Percentiles rank a stretch among this genome's conserved stretches.
Conservation (phyloP, 2,329 filamentous ascomycete species). For the Colletotrichum tofieldiae region DNA sequence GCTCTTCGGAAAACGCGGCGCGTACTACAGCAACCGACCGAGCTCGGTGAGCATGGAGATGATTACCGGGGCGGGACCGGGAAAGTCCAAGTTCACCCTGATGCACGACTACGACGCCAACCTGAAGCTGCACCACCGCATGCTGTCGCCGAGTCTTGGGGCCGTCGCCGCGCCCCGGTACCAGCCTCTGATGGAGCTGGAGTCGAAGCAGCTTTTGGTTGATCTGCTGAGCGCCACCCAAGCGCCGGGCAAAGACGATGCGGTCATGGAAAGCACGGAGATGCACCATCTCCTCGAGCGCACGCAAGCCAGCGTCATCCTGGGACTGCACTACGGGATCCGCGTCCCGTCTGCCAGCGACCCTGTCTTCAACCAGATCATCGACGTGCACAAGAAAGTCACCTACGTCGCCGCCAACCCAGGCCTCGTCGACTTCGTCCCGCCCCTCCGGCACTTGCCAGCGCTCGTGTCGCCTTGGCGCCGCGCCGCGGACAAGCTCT, state of each 20-base stretch:
- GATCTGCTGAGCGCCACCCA: slow-evolving; percentile 54
- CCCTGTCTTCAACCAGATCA: slow-evolving; percentile 46
- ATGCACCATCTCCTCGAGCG: slow-evolving; percentile 54
- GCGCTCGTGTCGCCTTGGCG: slow-evolving; percentile 54
- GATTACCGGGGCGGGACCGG: slow-evolving; percentile 45
- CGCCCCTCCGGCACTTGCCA: slow-evolving; percentile 59
- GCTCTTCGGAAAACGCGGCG: slow-evolving; percentile 45
- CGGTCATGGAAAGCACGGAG: slow-evolving; percentile 41
- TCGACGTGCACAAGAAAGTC: slow-evolving; percentile 48
- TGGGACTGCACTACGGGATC: slow-evolving; percentile 55
- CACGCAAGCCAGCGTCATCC: slow-evolving; percentile 55
- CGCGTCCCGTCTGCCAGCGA: slow-evolving; percentile 50
- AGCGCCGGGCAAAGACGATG: neutral
- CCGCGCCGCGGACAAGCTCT: slow-evolving; percentile 49
- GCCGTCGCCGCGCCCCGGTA: slow-evolving; percentile 53
- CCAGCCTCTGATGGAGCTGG: slow-evolving; percentile 60
- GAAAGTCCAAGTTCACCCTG: slow-evolving; percentile 44
- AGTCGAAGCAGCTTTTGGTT: slow-evolving; percentile 60
- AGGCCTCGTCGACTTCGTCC: slow-evolving; percentile 60
- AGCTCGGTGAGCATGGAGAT: slow-evolving; percentile 47
- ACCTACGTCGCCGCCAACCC: slow-evolving; percentile 46
- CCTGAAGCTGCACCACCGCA: slow-evolving; percentile 56
- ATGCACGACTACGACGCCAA: slow-evolving; percentile 54
- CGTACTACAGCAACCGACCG: slow-evolving; percentile 45
- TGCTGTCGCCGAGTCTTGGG: slow-evolving; percentile 55